Conservation (phyloP, 768 basidiomycete species). For the Krasilnikovozyma curviuscula region DNA sequence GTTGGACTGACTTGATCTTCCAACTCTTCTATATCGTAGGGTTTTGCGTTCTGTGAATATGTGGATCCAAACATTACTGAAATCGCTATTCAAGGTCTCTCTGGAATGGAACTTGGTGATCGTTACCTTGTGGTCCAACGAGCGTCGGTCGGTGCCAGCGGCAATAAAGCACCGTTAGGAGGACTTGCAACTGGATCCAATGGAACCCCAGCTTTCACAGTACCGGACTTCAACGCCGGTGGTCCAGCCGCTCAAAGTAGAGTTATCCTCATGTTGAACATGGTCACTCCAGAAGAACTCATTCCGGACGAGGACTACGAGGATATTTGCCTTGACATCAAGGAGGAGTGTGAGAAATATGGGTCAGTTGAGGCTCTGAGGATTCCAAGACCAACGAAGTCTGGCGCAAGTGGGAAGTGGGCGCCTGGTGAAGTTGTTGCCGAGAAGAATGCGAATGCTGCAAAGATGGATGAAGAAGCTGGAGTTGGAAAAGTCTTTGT, state of each 20-base stretch:
- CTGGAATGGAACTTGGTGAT: conserved; percentile 95
- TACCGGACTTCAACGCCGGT: too few species aligned
- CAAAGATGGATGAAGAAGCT: conserved; percentile 41
- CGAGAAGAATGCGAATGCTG: conserved; percentile 39
- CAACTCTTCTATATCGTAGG: conserved; percentile 33
- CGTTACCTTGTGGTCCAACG: conserved; percentile 88
- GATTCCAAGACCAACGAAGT: conserved; percentile 52
- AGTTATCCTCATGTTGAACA: conserved; percentile 93
- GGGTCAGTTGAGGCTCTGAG: conserved; percentile 66
- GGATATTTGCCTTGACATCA: conserved; percentile 86
- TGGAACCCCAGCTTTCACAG: conserved; percentile 5
- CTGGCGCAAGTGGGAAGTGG: conserved; percentile 11
- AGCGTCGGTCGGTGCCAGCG: conserved; percentile 54
- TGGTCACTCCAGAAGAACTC: conserved; percentile 89
- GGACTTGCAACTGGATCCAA: conserved; percentile 11
- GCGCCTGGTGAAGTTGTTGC: conserved; percentile 33
- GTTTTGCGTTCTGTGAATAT: conserved; percentile 99
- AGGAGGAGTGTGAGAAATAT: conserved; percentile 65
- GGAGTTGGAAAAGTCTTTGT: conserved; percentile 95
- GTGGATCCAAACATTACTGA: conserved; percentile 75
- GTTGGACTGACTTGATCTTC: neutral
- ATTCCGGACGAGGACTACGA: conserved; percentile 76
- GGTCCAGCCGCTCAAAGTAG: too few species aligned
- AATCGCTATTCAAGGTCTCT: conserved; percentile 83
- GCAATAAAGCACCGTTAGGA: too few species aligned